Evolutionary conservation across 164 flowering plant genomes (phyloP).

Genomic region (Hamamelis virginiana): DNA sequence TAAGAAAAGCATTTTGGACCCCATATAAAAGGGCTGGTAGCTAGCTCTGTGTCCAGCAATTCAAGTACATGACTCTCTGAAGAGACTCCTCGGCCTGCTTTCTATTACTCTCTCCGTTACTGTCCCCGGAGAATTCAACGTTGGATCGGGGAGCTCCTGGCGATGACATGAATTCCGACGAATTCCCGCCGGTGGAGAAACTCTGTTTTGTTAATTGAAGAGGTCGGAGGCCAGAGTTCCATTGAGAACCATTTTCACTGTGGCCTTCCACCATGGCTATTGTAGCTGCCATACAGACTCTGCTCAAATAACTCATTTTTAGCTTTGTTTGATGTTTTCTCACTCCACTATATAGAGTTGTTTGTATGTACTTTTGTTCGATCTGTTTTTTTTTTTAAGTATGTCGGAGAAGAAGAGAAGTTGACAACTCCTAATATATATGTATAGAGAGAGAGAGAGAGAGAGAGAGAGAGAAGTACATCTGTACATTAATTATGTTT

Average conservation of each 20-base stretch:
- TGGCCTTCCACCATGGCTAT: constrained; percentile 20
- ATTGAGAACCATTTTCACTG: constrained; percentile 4
- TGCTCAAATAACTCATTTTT: constrained; percentile 18
- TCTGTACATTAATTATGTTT: too few relatives aligned
- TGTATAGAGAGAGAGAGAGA: too few relatives aligned
- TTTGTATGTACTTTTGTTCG: too few relatives aligned
- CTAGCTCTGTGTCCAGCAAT: constrained; percentile 34
- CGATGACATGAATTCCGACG: neutral
- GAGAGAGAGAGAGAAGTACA: too few relatives aligned
- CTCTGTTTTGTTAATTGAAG: neutral
- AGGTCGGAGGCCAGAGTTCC: constrained; percentile 17
- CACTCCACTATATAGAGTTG: too few relatives aligned
- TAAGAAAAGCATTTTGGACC: too few relatives aligned
- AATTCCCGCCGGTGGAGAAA: neutral
- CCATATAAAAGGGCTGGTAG: too few relatives aligned
- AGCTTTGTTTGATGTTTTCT: too few relatives aligned
- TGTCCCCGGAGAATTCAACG: too few relatives aligned
- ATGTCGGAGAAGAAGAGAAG: too few relatives aligned
- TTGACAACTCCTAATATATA: too few relatives aligned
- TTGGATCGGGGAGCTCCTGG: neutral
- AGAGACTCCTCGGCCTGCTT: constrained; percentile 26
- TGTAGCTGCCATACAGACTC: constrained; percentile 16
- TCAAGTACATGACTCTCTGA: constrained; percentile 31
- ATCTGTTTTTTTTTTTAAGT: too few relatives aligned
- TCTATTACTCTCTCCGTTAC: constrained; percentile 5